phyloP scores from a whole-genome alignment of 176 grass and related monocot species.

The Areca catechu region DNA sequence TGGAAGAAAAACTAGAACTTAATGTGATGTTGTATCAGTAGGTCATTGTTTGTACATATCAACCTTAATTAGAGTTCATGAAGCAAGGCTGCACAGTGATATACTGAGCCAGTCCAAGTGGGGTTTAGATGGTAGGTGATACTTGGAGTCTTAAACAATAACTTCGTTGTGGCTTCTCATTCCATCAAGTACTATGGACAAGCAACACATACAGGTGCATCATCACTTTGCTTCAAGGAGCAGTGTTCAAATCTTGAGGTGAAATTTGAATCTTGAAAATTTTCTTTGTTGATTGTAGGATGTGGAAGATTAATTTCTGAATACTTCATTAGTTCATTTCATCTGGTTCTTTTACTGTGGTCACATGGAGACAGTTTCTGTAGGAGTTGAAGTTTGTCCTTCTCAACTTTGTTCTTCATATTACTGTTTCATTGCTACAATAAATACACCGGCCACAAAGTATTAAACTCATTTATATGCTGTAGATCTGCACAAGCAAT shows the following conservation, averaged over 20 bases:
- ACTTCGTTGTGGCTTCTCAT: background rate
- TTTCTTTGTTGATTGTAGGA: no score
- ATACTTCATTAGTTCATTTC: background rate
- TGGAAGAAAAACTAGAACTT: background rate
- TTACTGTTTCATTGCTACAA: slow-evolving; percentile 26
- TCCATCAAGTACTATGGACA: slow-evolving; percentile 1
- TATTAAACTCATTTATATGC: slow-evolving; percentile 12
- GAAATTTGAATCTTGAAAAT: no score
- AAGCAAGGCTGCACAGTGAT: background rate
- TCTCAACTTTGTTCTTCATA: background rate
- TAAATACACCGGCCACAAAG: slow-evolving; percentile 27
- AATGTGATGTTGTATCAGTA: no score
- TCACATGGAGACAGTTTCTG: slow-evolving; percentile 12
- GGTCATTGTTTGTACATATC: no score
- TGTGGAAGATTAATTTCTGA: no score
- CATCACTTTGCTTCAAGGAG: background rate
- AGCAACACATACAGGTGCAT: background rate
- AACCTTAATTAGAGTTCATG: background rate
- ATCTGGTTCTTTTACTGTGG: background rate
- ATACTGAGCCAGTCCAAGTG: no score
- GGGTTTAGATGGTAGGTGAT: slow-evolving; percentile 10
- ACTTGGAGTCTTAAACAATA: background rate
- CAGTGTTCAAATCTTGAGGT: no score
- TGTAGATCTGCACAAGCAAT: slow-evolving; percentile 2
- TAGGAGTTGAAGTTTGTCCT: slow-evolving; percentile 23